A percentile compares a stretch with the other conserved stretches of the same genome.
phyloP scores from a whole-genome alignment of 2,329 filamentous ascomycete genomes.

The Neobulgaria alba region DNA sequence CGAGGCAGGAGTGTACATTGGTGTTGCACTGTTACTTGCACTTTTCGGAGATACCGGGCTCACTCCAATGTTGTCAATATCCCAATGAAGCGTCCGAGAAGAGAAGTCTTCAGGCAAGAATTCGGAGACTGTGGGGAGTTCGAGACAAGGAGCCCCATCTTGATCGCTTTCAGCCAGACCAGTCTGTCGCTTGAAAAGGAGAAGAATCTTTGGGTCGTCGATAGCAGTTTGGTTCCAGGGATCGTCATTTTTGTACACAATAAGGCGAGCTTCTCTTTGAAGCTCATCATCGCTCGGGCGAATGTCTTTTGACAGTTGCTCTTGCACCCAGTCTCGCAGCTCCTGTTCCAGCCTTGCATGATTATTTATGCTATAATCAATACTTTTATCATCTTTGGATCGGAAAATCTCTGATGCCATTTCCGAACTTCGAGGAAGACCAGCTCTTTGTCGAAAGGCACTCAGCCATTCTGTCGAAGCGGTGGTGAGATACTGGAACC shows the following conservation, averaged over 20 bases:
- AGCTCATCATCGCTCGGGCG: conserved; percentile 46
- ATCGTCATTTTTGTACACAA: conserved; percentile 55
- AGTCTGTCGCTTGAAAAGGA: conserved; percentile 37
- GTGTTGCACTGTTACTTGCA: not conserved
- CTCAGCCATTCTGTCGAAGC: conserved; percentile 46
- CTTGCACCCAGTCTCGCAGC: conserved; percentile 42
- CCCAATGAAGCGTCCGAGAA: conserved; percentile 22
- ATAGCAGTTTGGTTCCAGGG: conserved; percentile 56
- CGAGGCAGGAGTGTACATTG: not conserved
- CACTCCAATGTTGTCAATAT: conserved; percentile 16
- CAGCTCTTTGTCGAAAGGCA: conserved; percentile 46
- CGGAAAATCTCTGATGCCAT: conserved; percentile 40
- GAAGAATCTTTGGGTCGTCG: conserved; percentile 46
- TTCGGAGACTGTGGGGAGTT: conserved; percentile 16
- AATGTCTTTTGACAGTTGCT: conserved; percentile 36
- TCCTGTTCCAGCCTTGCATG: conserved; percentile 45
- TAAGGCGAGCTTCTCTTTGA: conserved; percentile 48
- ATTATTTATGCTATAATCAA: conserved; percentile 53
- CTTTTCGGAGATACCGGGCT: conserved; percentile 6
- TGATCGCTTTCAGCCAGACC: conserved; percentile 19
- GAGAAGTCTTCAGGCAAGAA: conserved; percentile 3
- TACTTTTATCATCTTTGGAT: conserved; percentile 44
- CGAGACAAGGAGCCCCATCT: conserved; percentile 4
- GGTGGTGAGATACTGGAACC: conserved; percentile 45
- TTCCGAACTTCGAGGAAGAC: conserved; percentile 48